These are phyloP conservation scores for Leptographium lundbergii DNA, from an alignment of 2,329 filamentous ascomycete species.

Conservation along the genomic window DNA sequence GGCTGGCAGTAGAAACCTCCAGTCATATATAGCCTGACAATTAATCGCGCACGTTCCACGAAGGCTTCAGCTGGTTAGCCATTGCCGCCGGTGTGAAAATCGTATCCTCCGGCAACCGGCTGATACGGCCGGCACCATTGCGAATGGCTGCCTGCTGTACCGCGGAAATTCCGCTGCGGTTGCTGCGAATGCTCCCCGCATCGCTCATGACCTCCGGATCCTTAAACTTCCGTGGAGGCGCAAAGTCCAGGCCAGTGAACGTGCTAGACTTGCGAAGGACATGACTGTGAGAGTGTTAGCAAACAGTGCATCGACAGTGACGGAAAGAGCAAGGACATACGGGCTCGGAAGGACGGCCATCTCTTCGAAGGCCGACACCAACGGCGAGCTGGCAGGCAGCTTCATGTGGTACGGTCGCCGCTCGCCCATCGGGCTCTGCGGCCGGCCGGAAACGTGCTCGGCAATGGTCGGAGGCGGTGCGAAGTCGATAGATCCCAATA, in stretches of 20 bases:
- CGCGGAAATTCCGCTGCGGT: constrained; percentile 65
- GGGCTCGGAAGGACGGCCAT: constrained; percentile 77
- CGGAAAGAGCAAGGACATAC: constrained; percentile 41
- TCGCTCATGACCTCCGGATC: constrained; percentile 50
- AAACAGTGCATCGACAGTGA: background rate
- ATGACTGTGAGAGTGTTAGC: constrained; percentile 34
- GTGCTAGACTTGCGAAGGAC: constrained; percentile 63
- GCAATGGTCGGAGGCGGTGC: constrained; percentile 60
- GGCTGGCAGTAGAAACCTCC: background rate
- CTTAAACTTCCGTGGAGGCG: constrained; percentile 62
- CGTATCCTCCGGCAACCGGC: constrained; percentile 66
- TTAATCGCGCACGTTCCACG: constrained; percentile 37
- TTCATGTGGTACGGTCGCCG: constrained; percentile 61
- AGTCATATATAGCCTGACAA: background rate
- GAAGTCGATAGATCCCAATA: constrained; percentile 63
- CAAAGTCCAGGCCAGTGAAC: constrained; percentile 71
- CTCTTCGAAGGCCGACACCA: constrained; percentile 78
- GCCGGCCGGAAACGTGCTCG: constrained; percentile 57
- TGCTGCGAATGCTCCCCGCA: constrained; percentile 56
- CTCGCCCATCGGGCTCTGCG: constrained; percentile 51
- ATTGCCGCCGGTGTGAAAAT: constrained; percentile 67
- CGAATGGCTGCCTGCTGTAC: constrained; percentile 60
- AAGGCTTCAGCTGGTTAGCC: constrained; percentile 44
- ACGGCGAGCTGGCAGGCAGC: constrained; percentile 61
- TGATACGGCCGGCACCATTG: constrained; percentile 73